Base-by-base conservation (phyloP, 2,329 filamentous ascomycete species). In the Fusarium lateritium region DNA sequence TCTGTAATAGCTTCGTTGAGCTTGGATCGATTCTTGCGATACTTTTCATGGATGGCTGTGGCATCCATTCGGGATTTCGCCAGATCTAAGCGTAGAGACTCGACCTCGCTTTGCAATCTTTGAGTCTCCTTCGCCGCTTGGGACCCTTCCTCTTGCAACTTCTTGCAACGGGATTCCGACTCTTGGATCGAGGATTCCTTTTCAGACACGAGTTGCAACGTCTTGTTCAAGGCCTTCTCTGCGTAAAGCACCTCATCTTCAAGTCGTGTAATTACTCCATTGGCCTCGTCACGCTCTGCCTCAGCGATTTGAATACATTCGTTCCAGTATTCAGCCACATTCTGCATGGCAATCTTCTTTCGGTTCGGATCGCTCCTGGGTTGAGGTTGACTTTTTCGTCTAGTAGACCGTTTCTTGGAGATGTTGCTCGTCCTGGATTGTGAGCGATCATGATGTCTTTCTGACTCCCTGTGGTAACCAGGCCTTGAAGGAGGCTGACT, bases 1-100 rank as follows among this genome's bases (percentile, higher is more conserved):
- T 87, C 84, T 3, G 69, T 62, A 10, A 83, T 81, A 2, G 82
- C 81, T 47, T 81, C 76, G 56, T 85, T 84, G n/a, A 87, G 71
- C 17, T 80, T 80, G 5, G 72, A 67, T 54, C 75, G 80, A 60
- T 78, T 81, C 2, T 69, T 69, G 7, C 73, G 74, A 43, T 79
- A 72, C 56, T 79, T 84, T 11, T 79, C 78, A 47, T 80, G 62
- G 11, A 77, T 39, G 7, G 45, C 49, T 15, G 51, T 50, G 2
- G 55, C 59, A 46, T 66, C 65, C 19, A 72, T 51, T n/a, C 74
- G 71, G 13, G 75, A 73, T 7, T 70, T 56, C 14, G 63, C 50
- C 2, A 80, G 39, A 10, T 76, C 70, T 2, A 71, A 62, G 6
- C 74, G 74, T 3, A 79, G 72, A 1, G 71, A 60, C 6, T 71